phyloP scores from a whole-genome alignment of 2,329 filamentous ascomycete species.

The Talaromyces sp. region DNA sequence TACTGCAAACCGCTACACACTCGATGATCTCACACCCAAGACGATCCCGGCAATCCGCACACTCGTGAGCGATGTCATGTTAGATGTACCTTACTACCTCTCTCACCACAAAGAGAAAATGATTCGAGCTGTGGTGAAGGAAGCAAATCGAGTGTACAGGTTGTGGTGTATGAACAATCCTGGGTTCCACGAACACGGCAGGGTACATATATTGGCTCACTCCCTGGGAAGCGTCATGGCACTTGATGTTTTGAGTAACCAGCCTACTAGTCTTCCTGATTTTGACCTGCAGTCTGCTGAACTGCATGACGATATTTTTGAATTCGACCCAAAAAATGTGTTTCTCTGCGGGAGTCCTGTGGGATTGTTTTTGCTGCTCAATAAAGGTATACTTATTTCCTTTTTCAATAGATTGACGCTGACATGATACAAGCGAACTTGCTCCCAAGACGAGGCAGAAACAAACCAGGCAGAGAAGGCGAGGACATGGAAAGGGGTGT shows the following conservation, averaged over 20 bases:
- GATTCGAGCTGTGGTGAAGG: constrained; percentile 80
- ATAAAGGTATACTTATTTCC: constrained; percentile 49
- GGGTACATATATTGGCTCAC: constrained; percentile 89
- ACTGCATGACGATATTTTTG: constrained; percentile 62
- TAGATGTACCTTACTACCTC: constrained; percentile 96
- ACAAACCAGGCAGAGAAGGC: constrained; percentile 70
- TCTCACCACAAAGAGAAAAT: constrained; percentile 95
- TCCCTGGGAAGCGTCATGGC: constrained; percentile 94
- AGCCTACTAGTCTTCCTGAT: constrained; percentile 68
- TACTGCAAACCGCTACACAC: constrained; percentile 59
- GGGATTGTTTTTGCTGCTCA: constrained; percentile 87
- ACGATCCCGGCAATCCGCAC: constrained; percentile 90
- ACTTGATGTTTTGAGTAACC: constrained; percentile 81
- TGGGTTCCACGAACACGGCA: constrained; percentile 73
- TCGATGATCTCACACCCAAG: constrained; percentile 88
- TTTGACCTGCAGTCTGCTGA: constrained; percentile 38
- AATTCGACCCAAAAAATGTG: constrained; percentile 86
- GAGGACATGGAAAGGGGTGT: constrained; percentile 61
- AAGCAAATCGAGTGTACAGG: constrained; percentile 93
- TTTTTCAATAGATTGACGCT: constrained; percentile 13
- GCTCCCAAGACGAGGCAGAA: constrained; percentile 69
- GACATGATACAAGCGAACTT: constrained; percentile 52
- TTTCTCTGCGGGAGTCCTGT: constrained; percentile 89
- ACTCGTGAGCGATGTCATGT: constrained; percentile 95
- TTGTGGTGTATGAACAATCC: constrained; percentile 95